A percentile compares a stretch with the other conserved stretches of the same genome.
Conservation (phyloP, 768 basidiomycete species). For the Pulveroboletus sp. region DNA sequence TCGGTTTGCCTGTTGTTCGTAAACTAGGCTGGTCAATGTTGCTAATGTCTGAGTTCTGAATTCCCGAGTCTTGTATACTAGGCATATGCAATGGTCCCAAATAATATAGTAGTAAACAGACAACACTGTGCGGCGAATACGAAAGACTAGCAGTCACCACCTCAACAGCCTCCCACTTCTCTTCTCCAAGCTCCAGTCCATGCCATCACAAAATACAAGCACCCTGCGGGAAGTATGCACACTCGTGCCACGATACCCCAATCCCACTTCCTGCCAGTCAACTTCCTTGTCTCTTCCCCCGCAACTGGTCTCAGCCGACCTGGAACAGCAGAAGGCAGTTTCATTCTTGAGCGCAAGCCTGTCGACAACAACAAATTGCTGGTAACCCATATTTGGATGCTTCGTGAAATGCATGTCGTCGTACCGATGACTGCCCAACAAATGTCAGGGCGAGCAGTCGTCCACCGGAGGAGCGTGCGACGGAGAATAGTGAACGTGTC, state of each 20-base stretch:
- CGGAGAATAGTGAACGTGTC: slow-evolving; percentile 19
- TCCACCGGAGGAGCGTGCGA: slow-evolving; percentile 31
- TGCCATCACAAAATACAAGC: slow-evolving; percentile 76
- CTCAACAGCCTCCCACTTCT: slow-evolving; percentile 31
- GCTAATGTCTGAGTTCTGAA: background rate
- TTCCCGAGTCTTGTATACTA: too few species aligned
- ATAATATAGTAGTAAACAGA: background rate
- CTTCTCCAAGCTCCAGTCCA: slow-evolving; percentile 51
- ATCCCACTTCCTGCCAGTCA: slow-evolving; percentile 67
- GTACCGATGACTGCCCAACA: slow-evolving; percentile 90
- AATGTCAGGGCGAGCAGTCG: slow-evolving; percentile 67
- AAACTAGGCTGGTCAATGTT: background rate
- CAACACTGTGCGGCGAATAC: background rate
- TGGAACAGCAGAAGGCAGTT: slow-evolving; percentile 2
- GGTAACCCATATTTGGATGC: slow-evolving; percentile 94
- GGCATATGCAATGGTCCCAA: too few species aligned
- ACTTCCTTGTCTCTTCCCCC: slow-evolving; percentile 18
- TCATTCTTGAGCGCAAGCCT: slow-evolving; percentile 3
- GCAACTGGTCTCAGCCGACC: slow-evolving; percentile 19
- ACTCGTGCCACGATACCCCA: slow-evolving; percentile 67
- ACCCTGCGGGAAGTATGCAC: slow-evolving; percentile 69
- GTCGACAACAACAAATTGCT: slow-evolving; percentile 58
- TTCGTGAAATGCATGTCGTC: slow-evolving; percentile 77
- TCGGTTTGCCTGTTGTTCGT: background rate
- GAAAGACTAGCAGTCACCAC: background rate